These are phyloP conservation scores for Sanghuangporus sanghuang DNA, from an alignment of 1,284 basidiomycete species.

Conservation along the genomic window DNA sequence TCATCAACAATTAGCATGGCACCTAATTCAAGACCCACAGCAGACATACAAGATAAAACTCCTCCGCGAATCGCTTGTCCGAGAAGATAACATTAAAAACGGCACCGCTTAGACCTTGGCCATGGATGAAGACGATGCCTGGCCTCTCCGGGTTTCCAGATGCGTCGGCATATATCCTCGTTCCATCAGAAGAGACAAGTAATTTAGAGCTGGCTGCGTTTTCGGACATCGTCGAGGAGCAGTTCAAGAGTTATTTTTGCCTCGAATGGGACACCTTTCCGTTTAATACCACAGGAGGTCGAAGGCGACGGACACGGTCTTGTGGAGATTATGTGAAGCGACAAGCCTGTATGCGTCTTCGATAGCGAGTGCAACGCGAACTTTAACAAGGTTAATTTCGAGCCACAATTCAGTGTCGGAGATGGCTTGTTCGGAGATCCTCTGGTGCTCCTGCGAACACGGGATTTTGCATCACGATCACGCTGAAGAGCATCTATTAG, in stretches of 20 bases:
- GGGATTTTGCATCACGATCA: too few species aligned
- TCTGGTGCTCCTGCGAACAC: too few species aligned
- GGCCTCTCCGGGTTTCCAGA: conserved; percentile 1
- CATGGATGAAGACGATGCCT: conserved; percentile 12
- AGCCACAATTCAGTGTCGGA: too few species aligned
- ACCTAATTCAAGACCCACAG: neutral
- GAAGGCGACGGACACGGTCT: too few species aligned
- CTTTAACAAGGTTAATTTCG: too few species aligned
- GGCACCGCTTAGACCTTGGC: neutral
- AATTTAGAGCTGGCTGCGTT: neutral
- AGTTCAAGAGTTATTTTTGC: neutral
- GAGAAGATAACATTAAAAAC: conserved; percentile 12
- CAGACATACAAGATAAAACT: conserved; percentile 9
- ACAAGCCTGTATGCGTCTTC: too few species aligned
- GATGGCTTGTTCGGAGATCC: too few species aligned
- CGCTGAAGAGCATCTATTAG: too few species aligned
- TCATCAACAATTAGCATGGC: neutral
- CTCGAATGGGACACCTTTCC: too few species aligned
- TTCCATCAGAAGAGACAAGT: conserved; percentile 2
- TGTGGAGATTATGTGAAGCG: too few species aligned
- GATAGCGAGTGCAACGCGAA: too few species aligned
- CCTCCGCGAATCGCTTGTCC: neutral
- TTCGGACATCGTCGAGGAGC: neutral
- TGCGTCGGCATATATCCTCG: conserved; percentile 7
- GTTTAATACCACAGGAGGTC: too few species aligned